These are phyloP conservation scores for Hypoxylon sp. DNA, from an alignment of 2,329 filamentous ascomycete species.

Conservation along the genomic window DNA sequence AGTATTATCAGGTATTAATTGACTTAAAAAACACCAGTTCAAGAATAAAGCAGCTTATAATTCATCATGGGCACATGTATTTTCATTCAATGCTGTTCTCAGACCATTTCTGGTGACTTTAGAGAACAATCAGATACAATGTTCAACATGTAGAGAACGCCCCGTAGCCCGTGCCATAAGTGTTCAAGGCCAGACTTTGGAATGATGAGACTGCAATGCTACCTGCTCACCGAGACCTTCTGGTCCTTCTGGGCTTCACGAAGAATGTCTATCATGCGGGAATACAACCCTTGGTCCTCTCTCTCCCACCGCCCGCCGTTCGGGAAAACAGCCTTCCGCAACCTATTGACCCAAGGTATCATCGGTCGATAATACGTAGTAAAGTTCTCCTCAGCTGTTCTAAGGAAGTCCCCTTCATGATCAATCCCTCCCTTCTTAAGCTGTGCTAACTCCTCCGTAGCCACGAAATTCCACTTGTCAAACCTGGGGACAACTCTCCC, in stretches of 20 bases:
- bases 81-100: too few species aligned
- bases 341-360: constrained; percentile 49
- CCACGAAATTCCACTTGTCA: constrained; percentile 50
- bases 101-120: too few species aligned
- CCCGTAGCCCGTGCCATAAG: too few species aligned
- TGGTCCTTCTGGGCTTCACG: constrained; percentile 24
- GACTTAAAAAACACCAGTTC: too few species aligned
- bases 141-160: too few species aligned
- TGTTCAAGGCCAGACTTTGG: too few species aligned
- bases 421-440: constrained; percentile 36
- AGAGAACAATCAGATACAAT: too few species aligned
- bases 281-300: constrained; percentile 35
- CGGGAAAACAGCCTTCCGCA: constrained; percentile 44
- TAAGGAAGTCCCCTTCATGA: constrained; percentile 46
- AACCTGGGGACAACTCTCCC: constrained; percentile 42
- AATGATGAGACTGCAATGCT: too few species aligned
- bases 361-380: constrained; percentile 50
- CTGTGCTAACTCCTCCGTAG: constrained; percentile 39
- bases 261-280: constrained; percentile 36
- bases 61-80: too few species aligned
- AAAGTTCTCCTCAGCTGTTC: constrained; percentile 41
- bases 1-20: too few species aligned
- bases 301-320: constrained; percentile 35
- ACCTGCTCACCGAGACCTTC: too few species aligned
- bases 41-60: too few species aligned